A percentile compares a stretch with the other conserved stretches of the same genome.
phyloP scores from a whole-genome alignment of 129 eudicot genomes.

The Gnaphalium uliginosum region DNA sequence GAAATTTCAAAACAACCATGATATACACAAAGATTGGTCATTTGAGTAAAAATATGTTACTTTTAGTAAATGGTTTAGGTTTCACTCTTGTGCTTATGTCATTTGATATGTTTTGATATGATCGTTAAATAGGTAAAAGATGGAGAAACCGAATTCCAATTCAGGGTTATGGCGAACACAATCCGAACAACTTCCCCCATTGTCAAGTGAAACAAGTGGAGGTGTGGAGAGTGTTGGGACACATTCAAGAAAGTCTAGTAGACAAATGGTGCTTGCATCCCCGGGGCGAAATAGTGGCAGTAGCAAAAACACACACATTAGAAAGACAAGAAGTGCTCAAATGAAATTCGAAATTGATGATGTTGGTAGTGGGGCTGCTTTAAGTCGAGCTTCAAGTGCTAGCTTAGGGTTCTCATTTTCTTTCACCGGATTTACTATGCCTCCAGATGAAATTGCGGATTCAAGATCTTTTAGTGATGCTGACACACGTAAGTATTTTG shows the following conservation, averaged over 20 bases:
- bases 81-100: not conserved
- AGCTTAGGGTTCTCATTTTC: slow-evolving; percentile 63
- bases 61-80: not conserved
- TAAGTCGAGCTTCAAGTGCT: slow-evolving; percentile 92
- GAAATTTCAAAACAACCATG: too few relatives aligned
- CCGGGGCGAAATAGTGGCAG: slow-evolving; percentile 54
- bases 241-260: slow-evolving; percentile 69
- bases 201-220: not conserved
- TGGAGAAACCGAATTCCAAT: slow-evolving; percentile 52
- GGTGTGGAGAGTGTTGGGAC: slow-evolving; percentile 30
- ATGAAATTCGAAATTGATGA: slow-evolving; percentile 67
- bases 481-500: slow-evolving; percentile 38
- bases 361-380: slow-evolving; percentile 68
- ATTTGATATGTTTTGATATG: not conserved
- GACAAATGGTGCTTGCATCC: slow-evolving; percentile 49
- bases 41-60: not conserved
- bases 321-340: slow-evolving; percentile 81
- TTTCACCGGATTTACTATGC: slow-evolving; percentile 44
- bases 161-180: slow-evolving; percentile 58
- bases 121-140: slow-evolving; percentile 17
- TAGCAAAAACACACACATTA: slow-evolving; percentile 59
- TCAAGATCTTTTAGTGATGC: slow-evolving; percentile 46
- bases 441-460: slow-evolving; percentile 42
- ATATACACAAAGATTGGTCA: not conserved
- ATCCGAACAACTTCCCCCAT: slow-evolving; percentile 58